Percentiles rank a stretch among this genome's conserved stretches.
Conservation (phyloP, 495 filamentous ascomycete species). For the Pseudomonodictys pantanalensis region DNA sequence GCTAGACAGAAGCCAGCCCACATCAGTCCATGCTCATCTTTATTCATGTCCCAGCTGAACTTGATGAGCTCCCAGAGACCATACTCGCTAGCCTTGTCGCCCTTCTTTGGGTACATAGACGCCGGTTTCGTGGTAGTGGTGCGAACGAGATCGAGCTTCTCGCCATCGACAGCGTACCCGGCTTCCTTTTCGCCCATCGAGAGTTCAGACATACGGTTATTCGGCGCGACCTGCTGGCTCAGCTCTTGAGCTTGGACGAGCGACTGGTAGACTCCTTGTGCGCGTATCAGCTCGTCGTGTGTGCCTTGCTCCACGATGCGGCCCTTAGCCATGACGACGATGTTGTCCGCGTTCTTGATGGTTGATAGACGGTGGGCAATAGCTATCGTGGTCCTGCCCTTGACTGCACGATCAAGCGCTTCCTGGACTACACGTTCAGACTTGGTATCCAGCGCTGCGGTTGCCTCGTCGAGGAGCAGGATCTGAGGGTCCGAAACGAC, state of each 20-base stretch:
- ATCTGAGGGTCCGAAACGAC: constrained; percentile 95
- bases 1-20: constrained; percentile 71
- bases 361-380: constrained; percentile 95
- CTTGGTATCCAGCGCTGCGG: constrained; percentile 90
- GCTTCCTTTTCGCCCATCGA: constrained; percentile 41
- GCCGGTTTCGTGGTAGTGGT: constrained; percentile 8
- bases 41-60: constrained; percentile 80
- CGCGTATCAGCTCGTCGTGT: constrained; percentile 66
- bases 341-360: constrained; percentile 91
- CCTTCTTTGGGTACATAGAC: constrained; percentile 49
- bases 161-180: not conserved
- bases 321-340: constrained; percentile 86
- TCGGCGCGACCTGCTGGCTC: constrained; percentile 49
- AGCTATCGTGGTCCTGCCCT: constrained; percentile 92
- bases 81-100: constrained; percentile 44
- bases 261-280: constrained; percentile 63
- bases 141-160: constrained; percentile 23
- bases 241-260: constrained; percentile 69
- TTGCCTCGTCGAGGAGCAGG: constrained; percentile 90
- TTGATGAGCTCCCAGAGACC: constrained; percentile 80
- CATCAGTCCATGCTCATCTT: constrained; percentile 69
- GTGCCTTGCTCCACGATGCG: constrained; percentile 85
- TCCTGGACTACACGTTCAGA: constrained; percentile 93
- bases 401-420: constrained; percentile 79
- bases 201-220: constrained; percentile 42